phyloP scores from a whole-genome alignment of 352 stramenopile genomes.

The Thalassiosira sp. region DNA sequence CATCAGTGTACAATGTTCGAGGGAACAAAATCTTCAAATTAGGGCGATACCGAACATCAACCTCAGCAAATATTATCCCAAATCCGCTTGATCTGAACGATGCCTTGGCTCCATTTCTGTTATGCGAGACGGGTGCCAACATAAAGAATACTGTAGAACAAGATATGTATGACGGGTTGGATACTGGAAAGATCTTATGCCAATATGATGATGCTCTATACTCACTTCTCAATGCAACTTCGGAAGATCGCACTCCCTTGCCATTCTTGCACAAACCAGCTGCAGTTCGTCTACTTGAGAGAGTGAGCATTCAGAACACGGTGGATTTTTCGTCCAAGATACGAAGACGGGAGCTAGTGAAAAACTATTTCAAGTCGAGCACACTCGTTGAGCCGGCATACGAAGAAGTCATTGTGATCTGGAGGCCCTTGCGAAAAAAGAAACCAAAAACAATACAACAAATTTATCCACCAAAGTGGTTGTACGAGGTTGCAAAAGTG shows the following conservation, averaged over 20 bases:
- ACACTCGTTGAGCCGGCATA: constrained; percentile 80
- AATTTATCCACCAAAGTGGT: constrained; percentile 53
- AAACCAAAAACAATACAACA: constrained; percentile 30
- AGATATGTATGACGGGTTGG: constrained; percentile 49
- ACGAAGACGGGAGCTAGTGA: constrained; percentile 17
- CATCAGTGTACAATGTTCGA: constrained; percentile 6
- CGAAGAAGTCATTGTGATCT: constrained; percentile 69
- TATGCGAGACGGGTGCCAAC: constrained; percentile 53
- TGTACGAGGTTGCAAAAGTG: constrained; percentile 72
- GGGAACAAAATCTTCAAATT: constrained; percentile 68
- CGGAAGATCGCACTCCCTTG: neutral
- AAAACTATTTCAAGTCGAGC: constrained; percentile 64
- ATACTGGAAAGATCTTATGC: constrained; percentile 46
- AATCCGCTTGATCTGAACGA: constrained; percentile 45
- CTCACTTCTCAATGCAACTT: neutral
- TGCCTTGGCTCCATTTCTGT: constrained; percentile 64
- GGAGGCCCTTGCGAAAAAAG: constrained; percentile 47
- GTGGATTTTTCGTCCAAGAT: too few species aligned
- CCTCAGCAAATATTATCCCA: constrained; percentile 25
- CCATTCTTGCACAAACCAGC: constrained; percentile 21
- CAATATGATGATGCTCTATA: constrained; percentile 59
- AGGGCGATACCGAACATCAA: constrained; percentile 55
- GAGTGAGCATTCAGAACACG: constrained; percentile 47
- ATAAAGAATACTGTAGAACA: constrained; percentile 31
- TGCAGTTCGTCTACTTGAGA: constrained; percentile 61